phyloP scores from a whole-genome alignment of 192 early-diverging fungal genomes.

The Umbelopsis sp. region DNA sequence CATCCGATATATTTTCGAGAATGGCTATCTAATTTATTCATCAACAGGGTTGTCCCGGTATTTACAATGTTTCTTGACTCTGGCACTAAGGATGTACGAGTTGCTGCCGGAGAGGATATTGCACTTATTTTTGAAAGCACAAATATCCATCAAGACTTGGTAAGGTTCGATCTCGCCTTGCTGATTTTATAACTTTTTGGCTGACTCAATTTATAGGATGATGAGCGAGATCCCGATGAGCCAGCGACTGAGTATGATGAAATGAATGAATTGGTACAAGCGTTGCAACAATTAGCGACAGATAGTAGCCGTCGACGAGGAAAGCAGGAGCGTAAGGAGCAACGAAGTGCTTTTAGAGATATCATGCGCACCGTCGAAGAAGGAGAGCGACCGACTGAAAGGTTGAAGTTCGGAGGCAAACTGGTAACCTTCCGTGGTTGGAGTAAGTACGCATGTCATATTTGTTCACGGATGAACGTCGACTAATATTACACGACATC shows the following conservation, averaged over 20 bases:
- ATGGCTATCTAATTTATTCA: conserved; percentile 28
- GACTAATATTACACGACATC: background rate
- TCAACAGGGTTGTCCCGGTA: conserved; percentile 42
- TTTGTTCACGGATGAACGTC: background rate
- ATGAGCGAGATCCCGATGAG: conserved; percentile 46
- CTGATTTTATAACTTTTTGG: background rate
- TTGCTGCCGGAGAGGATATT: conserved; percentile 75
- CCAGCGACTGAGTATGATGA: conserved; percentile 54
- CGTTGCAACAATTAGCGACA: conserved; percentile 55
- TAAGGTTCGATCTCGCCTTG: background rate
- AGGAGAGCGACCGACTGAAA: conserved; percentile 53
- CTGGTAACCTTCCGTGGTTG: conserved; percentile 59
- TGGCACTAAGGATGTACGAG: conserved; percentile 60
- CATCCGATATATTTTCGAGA: background rate
- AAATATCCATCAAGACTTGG: conserved; percentile 30
- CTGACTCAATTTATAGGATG: conserved; percentile 23
- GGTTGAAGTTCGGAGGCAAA: conserved; percentile 51
- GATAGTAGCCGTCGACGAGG: conserved; percentile 61
- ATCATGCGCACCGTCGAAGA: conserved; percentile 64
- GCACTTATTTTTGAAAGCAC: conserved; percentile 70
- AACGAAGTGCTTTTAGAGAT: conserved; percentile 68
- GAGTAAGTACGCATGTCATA: conserved; percentile 32
- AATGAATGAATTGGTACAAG: conserved; percentile 59
- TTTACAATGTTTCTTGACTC: conserved; percentile 61
- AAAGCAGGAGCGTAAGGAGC: conserved; percentile 57